A percentile compares a stretch with the other conserved stretches of the same genome.
Conservation (phyloP, 495 filamentous ascomycete species). For the Ramalina peruviana region DNA sequence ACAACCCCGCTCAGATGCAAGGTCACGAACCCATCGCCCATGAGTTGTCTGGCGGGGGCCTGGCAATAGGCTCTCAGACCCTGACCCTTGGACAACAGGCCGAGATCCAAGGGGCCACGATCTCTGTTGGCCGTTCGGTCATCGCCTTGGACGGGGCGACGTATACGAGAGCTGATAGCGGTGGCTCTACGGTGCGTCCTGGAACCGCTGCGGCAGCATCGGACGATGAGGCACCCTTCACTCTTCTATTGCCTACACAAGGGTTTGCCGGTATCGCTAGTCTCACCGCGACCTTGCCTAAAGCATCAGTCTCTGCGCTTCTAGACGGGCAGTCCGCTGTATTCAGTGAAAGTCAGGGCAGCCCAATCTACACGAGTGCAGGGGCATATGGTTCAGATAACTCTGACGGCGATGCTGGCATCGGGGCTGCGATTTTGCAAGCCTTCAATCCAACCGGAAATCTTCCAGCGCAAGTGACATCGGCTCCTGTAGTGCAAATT, state of each 20-base stretch:
- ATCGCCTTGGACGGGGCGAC: not conserved
- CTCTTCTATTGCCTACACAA: not conserved
- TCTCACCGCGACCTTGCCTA: not conserved
- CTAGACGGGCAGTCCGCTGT: too few species aligned
- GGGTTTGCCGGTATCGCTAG: not conserved
- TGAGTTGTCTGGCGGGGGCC: not conserved
- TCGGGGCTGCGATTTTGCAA: too few species aligned
- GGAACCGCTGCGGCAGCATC: not conserved
- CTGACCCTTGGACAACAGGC: not conserved
- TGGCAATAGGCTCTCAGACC: not conserved
- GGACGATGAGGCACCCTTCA: not conserved
- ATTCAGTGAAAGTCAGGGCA: too few species aligned
- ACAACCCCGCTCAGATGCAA: not conserved
- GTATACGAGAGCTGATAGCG: not conserved
- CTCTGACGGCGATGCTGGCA: too few species aligned
- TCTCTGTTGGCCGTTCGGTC: not conserved
- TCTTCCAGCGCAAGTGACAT: too few species aligned
- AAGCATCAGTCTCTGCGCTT: not conserved
- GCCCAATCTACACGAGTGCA: too few species aligned
- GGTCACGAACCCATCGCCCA: not conserved
- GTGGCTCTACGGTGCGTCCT: too few species aligned
- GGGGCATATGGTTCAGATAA: too few species aligned
- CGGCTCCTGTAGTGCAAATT: too few species aligned
- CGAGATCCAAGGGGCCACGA: not conserved
- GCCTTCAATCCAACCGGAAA: too few species aligned